A percentile compares a stretch with the other conserved stretches of the same genome.
Conservation (phyloP, 805 yeast genomes). For the Hanseniaspora mollemarum region DNA sequence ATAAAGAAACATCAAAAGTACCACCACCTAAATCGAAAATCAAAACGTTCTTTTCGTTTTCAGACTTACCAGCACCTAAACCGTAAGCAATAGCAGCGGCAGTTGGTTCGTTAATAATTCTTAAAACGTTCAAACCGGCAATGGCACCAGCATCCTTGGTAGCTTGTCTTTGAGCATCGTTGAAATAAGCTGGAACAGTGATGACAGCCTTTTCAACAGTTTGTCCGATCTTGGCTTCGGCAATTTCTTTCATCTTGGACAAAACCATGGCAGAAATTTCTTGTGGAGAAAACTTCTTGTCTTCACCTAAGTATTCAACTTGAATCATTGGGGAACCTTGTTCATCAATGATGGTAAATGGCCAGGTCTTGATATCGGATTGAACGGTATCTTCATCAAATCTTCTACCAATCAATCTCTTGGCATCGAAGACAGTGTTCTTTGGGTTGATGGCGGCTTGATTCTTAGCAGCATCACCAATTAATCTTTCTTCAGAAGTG, state of each 20-base stretch:
- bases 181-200: constrained; percentile 72
- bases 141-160: constrained; percentile 75
- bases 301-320: constrained; percentile 60
- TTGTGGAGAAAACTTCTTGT: constrained; percentile 60
- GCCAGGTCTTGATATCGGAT: constrained; percentile 87
- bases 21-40: constrained; percentile 98
- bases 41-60: constrained; percentile 74
- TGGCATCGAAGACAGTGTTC: constrained; percentile 73
- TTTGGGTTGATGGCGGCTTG: constrained; percentile 71
- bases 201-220: constrained; percentile 64
- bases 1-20: constrained; percentile 91
- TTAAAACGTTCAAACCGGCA: constrained; percentile 65
- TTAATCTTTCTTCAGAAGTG: constrained; percentile 66
- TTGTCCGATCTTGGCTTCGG: constrained; percentile 64
- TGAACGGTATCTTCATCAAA: constrained; percentile 67
- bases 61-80: constrained; percentile 78
- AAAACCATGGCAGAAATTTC: constrained; percentile 67
- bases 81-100: constrained; percentile 99
- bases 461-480: constrained; percentile 76
- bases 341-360: constrained; percentile 57
- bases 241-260: constrained; percentile 73
- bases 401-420: constrained; percentile 72
- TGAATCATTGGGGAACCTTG: constrained; percentile 57
- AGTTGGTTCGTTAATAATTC: constrained; percentile 74
- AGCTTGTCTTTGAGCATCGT: constrained; percentile 72